Conservation (phyloP, 306 rosid genomes). For the Fagus crenata region DNA sequence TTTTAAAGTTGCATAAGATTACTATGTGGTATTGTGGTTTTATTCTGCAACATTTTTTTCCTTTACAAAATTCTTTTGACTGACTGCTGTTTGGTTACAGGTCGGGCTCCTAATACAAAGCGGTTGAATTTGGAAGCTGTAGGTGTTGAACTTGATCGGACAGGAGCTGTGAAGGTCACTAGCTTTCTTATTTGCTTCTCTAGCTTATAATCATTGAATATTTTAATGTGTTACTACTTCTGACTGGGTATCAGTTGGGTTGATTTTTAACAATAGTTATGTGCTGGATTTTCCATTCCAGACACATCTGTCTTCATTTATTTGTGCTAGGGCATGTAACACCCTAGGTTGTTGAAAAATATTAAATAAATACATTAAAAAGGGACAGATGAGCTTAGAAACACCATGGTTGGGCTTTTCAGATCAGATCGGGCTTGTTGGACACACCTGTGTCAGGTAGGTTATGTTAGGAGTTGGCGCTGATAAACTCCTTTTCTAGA, state of each 20-base stretch:
- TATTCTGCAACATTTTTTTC: neutral
- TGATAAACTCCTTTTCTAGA: neutral
- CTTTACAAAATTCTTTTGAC: neutral
- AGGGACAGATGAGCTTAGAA: neutral
- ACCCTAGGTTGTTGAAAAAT: neutral
- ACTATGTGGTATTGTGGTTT: neutral
- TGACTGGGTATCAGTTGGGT: neutral
- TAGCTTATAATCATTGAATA: constrained; percentile 22
- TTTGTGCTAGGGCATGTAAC: neutral
- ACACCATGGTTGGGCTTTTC: too few relatives aligned
- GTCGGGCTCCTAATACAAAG: constrained; percentile 83
- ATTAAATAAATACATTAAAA: neutral
- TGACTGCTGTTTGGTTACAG: constrained; percentile 41
- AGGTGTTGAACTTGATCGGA: constrained; percentile 72
- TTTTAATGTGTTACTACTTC: constrained; percentile 11
- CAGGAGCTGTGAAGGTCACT: constrained; percentile 76
- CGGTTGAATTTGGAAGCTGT: constrained; percentile 83
- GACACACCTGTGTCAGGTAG: neutral
- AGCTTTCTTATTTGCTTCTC: constrained; percentile 17
- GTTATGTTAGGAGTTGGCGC: neutral
- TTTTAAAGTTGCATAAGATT: neutral
- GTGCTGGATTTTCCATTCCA: neutral
- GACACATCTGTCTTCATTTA: neutral
- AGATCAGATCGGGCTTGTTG: too few relatives aligned
- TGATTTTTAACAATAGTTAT: constrained; percentile 9